A percentile compares a stretch with the other conserved stretches of the same genome.
These are phyloP conservation scores for Miamiensis avidus DNA, from an alignment of 169 alveolate species.

Conservation along the genomic window DNA sequence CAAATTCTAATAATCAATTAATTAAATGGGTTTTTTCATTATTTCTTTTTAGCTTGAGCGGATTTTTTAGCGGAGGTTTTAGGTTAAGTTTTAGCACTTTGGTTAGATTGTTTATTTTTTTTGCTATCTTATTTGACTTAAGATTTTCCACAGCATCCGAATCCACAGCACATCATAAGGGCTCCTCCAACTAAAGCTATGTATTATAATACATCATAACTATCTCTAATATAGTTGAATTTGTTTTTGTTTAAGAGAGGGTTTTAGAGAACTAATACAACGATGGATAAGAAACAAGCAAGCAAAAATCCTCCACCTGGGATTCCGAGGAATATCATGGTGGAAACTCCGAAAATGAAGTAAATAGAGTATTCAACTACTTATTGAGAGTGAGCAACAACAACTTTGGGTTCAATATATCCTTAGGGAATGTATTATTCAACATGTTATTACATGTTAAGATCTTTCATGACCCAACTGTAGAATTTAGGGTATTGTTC, in stretches of 20 bases:
- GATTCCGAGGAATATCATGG: not conserved
- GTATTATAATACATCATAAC: not conserved
- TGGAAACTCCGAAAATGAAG: not conserved
- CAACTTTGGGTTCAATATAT: not conserved
- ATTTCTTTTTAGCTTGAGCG: too few species aligned
- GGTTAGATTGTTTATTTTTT: too few species aligned
- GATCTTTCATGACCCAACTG: not conserved
- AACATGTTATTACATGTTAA: not conserved
- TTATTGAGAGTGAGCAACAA: not conserved
- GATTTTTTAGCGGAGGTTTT: too few species aligned
- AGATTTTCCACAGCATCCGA: too few species aligned
- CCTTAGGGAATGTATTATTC: not conserved
- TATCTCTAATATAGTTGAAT: too few species aligned
- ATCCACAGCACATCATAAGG: not conserved
- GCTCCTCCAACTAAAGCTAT: not conserved
- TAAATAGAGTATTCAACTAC: not conserved
- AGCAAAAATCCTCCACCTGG: not conserved
- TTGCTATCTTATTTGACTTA: too few species aligned
- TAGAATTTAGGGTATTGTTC: not conserved
- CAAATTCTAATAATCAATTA: too few species aligned
- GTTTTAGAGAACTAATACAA: not conserved
- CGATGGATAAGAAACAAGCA: not conserved
- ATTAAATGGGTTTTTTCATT: too few species aligned
- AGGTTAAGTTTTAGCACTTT: too few species aligned
- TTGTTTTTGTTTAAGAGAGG: not conserved